Evolutionary conservation across 2,329 filamentous ascomycete genomes (phyloP).

Genomic region (Corynespora cassiicola): DNA sequence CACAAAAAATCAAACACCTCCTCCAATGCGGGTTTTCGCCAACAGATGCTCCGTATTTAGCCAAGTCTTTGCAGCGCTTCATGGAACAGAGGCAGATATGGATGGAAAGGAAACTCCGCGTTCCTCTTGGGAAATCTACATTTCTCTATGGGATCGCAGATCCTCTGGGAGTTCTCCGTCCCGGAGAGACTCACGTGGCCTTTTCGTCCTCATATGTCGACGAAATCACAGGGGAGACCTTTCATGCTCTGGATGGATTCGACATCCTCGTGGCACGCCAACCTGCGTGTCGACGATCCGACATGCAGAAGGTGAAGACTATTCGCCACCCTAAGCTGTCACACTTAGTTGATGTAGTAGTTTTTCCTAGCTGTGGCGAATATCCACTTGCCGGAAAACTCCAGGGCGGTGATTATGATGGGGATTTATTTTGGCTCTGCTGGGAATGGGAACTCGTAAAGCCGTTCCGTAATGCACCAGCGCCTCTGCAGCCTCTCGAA

Average conservation of each 20-base stretch:
- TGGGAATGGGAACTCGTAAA: slow-evolving; percentile 72
- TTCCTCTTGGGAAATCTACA: slow-evolving; percentile 67
- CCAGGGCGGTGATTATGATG: slow-evolving; percentile 83
- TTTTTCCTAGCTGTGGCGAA: slow-evolving; percentile 73
- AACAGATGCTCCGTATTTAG: slow-evolving; percentile 55
- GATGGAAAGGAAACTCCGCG: slow-evolving; percentile 64
- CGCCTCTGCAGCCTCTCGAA: slow-evolving; percentile 55
- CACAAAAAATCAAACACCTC: slow-evolving; percentile 36
- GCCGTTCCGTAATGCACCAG: slow-evolving; percentile 69
- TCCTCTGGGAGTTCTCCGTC: slow-evolving; percentile 64
- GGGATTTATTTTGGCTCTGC: slow-evolving; percentile 78
- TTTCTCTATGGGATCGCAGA: slow-evolving; percentile 73
- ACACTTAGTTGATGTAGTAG: slow-evolving; percentile 76
- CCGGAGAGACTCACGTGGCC: slow-evolving; percentile 71
- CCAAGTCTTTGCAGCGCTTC: slow-evolving; percentile 55
- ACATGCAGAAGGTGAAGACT: slow-evolving; percentile 69
- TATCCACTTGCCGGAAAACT: slow-evolving; percentile 72
- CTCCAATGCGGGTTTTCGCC: slow-evolving; percentile 63
- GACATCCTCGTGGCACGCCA: slow-evolving; percentile 73
- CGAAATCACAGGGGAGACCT: slow-evolving; percentile 59
- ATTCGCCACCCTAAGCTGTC: slow-evolving; percentile 65
- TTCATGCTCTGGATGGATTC: slow-evolving; percentile 60
- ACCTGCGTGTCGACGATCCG: slow-evolving; percentile 72
- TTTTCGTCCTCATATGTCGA: slow-evolving; percentile 69
- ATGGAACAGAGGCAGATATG: slow-evolving; percentile 61